Evolutionary conservation across 768 basidiomycete species (phyloP).

Genomic region (Tricholoma bakamatsutake): DNA sequence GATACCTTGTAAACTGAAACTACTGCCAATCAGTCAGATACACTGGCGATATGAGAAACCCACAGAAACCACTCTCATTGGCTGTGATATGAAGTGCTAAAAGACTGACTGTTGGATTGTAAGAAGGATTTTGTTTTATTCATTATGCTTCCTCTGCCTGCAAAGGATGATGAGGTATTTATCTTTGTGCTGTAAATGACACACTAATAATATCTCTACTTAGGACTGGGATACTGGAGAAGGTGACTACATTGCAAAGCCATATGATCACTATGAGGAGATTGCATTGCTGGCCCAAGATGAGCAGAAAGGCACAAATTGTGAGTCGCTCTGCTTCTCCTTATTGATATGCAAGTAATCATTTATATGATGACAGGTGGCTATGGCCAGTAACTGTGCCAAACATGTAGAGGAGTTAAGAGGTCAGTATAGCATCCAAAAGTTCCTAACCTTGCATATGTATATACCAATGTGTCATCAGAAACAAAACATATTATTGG

Average conservation of each 20-base stretch:
- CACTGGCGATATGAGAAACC: too few relatives aligned
- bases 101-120: not conserved
- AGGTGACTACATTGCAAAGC: not conserved
- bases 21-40: too few relatives aligned
- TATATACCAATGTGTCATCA: not conserved
- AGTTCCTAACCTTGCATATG: not conserved
- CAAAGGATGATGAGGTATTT: not conserved
- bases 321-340: not conserved
- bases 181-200: too few relatives aligned
- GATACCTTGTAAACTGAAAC: too few relatives aligned
- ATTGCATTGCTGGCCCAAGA: not conserved
- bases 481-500: not conserved
- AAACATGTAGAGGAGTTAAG: not conserved
- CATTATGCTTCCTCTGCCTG: not conserved
- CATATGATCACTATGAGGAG: not conserved
- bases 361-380: not conserved
- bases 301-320: not conserved
- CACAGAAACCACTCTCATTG: too few relatives aligned
- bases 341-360: too few relatives aligned
- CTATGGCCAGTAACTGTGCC: not conserved
- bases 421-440: not conserved
- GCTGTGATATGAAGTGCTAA: too few relatives aligned
- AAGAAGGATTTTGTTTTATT: not conserved
- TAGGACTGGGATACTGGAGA: not conserved
- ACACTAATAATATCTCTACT: not conserved